Percentiles rank a stretch among this genome's conserved stretches.
phyloP scores from a whole-genome alignment of 164 flowering plant species.

The Annona squamosa region DNA sequence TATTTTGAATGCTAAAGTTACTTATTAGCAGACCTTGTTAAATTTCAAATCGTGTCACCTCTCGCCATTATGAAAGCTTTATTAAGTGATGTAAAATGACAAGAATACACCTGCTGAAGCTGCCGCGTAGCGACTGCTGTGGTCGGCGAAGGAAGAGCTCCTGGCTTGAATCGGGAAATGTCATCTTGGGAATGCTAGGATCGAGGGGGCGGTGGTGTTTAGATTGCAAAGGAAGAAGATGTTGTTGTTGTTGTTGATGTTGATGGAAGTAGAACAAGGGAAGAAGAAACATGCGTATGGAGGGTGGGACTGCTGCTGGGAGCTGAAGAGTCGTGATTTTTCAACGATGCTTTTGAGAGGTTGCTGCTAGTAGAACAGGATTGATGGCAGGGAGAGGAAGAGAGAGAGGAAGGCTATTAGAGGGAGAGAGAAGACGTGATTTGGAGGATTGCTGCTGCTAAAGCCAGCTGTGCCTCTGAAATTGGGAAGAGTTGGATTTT shows the following conservation, averaged over 20 bases:
- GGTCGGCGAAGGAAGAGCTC: constrained; percentile 30
- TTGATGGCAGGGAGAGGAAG: constrained; percentile 24
- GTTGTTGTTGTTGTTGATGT: constrained; percentile 28
- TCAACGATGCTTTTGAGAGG: constrained; percentile 32
- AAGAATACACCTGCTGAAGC: not conserved
- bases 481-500: constrained; percentile 9
- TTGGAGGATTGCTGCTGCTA: constrained; percentile 9
- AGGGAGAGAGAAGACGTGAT: constrained; percentile 22
- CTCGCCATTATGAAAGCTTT: too few species aligned
- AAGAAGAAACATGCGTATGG: constrained; percentile 42
- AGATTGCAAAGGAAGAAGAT: constrained; percentile 41
- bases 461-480: constrained; percentile 7
- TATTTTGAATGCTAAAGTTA: too few species aligned
- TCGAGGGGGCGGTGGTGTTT: constrained; percentile 47
- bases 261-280: constrained; percentile 40
- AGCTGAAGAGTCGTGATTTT: constrained; percentile 50
- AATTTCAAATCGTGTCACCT: too few species aligned
- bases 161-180: constrained; percentile 40
- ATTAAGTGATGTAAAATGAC: too few species aligned
- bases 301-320: constrained; percentile 40
- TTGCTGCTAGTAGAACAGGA: constrained; percentile 24
- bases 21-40: too few species aligned
- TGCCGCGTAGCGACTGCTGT: constrained; percentile 18
- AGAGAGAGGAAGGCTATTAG: constrained; percentile 14
- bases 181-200: constrained; percentile 18